Percentiles rank a stretch among this genome's conserved stretches.
These are phyloP conservation scores for Hemileccinum impolitum DNA, from an alignment of 768 basidiomycete genomes.

Conservation along the genomic window DNA sequence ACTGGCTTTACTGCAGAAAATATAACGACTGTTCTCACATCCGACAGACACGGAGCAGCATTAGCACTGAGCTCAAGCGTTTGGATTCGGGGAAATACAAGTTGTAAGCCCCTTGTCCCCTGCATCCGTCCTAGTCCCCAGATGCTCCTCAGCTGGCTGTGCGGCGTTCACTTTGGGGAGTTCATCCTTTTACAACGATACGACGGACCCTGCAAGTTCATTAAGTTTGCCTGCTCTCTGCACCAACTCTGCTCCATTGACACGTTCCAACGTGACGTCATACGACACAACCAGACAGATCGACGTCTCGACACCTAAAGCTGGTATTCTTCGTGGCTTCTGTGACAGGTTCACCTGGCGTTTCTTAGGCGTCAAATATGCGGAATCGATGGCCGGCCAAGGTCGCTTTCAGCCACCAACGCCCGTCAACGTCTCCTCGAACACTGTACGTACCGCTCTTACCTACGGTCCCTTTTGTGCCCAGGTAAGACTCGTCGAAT, in stretches of 20 bases:
- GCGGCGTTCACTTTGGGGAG: neutral
- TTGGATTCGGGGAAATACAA: slow-evolving; percentile 6
- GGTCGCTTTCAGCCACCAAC: slow-evolving; percentile 13
- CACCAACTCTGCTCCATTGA: slow-evolving; percentile 19
- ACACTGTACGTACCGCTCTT: slow-evolving; percentile 2
- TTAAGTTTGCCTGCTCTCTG: slow-evolving; percentile 14
- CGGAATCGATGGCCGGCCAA: slow-evolving; percentile 3
- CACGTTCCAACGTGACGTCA: slow-evolving; percentile 18
- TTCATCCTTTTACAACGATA: neutral
- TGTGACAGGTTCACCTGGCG: slow-evolving; percentile 19
- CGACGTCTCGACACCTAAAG: slow-evolving; percentile 10
- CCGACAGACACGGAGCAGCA: slow-evolving; percentile 7
- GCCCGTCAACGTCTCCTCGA: slow-evolving; percentile 4
- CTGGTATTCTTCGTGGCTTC: slow-evolving; percentile 17
- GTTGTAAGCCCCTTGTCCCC: neutral
- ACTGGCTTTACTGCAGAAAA: slow-evolving; percentile 1
- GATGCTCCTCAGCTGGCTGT: neutral
- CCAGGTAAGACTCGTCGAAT: slow-evolving; percentile 4
- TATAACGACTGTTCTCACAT: slow-evolving; percentile 3
- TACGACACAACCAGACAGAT: slow-evolving; percentile 15
- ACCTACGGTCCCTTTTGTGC: slow-evolving; percentile 19
- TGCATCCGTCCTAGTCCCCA: neutral
- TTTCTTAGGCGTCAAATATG: slow-evolving; percentile 18
- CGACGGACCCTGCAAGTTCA: neutral
- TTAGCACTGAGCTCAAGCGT: neutral